Evolutionary conservation across 768 basidiomycete genomes (phyloP).

Genomic region (Lactarius trivialis): DNA sequence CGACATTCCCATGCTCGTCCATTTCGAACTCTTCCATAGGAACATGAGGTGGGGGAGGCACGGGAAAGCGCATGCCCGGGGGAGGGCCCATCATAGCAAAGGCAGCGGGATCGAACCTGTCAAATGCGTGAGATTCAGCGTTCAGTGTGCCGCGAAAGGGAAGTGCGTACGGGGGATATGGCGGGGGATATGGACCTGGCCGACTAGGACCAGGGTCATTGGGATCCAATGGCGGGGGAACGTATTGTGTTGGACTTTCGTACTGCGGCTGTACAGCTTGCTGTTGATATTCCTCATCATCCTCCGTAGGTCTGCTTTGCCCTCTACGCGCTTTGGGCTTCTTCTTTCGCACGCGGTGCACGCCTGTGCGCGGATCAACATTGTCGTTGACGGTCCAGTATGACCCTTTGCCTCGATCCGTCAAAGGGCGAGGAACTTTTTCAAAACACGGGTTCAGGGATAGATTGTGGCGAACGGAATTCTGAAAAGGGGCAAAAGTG

Average conservation of each 20-base stretch:
- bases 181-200: slow-evolving; percentile 49
- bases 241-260: slow-evolving; percentile 53
- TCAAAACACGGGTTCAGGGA: slow-evolving; percentile 89
- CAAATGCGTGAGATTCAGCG: slow-evolving; percentile 7
- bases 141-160: not conserved
- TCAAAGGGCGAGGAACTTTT: slow-evolving; percentile 86
- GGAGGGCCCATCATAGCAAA: slow-evolving; percentile 48
- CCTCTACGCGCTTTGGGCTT: slow-evolving; percentile 61
- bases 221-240: slow-evolving; percentile 48
- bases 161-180: slow-evolving; percentile 51
- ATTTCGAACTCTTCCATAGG: slow-evolving; percentile 62
- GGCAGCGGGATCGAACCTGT: slow-evolving; percentile 63
- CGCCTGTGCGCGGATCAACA: slow-evolving; percentile 83
- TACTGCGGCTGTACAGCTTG: slow-evolving; percentile 41
- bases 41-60: slow-evolving; percentile 52
- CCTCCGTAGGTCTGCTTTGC: slow-evolving; percentile 24
- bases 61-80: slow-evolving; percentile 56
- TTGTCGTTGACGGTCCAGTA: slow-evolving; percentile 92
- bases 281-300: slow-evolving; percentile 60
- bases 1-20: slow-evolving; percentile 72
- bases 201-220: slow-evolving; percentile 58
- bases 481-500: slow-evolving; percentile 38
- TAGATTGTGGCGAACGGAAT: slow-evolving; percentile 86
- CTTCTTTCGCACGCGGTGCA: slow-evolving; percentile 85
- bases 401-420: slow-evolving; percentile 84